Evolutionary conservation across 2,329 filamentous ascomycete species (phyloP).

Genomic region (Leptoxyphium fumago): DNA sequence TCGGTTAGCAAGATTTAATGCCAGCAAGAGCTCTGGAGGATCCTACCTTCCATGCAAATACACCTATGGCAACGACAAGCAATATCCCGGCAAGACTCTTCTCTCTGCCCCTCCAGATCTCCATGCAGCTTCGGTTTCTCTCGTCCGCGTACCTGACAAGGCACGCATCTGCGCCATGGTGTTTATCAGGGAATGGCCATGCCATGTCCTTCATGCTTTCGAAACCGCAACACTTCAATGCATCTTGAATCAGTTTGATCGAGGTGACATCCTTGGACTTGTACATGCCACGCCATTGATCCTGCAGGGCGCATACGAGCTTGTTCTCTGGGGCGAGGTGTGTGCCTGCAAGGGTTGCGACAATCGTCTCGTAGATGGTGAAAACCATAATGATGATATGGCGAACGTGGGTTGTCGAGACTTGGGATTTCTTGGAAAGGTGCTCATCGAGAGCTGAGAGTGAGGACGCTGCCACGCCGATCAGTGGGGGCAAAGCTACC

Average conservation of each 20-base stretch:
- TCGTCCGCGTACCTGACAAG: conserved; percentile 26
- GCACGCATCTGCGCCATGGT: conserved; percentile 27
- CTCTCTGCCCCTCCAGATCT: conserved; percentile 42
- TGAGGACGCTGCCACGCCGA: conserved; percentile 26
- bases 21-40: neutral
- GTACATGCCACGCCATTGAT: conserved; percentile 42
- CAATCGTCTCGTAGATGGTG: conserved; percentile 24
- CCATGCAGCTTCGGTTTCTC: conserved; percentile 34
- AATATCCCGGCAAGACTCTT: conserved; percentile 39
- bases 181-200: conserved; percentile 42
- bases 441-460: conserved; percentile 17
- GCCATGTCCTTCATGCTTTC: conserved; percentile 42
- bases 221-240: conserved; percentile 52
- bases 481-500: conserved; percentile 27
- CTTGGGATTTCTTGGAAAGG: conserved; percentile 8
- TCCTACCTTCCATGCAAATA: conserved; percentile 43
- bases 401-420: conserved; percentile 18
- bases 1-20: too few species aligned
- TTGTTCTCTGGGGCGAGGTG: conserved; percentile 24
- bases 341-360: conserved; percentile 32
- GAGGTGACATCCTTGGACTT: conserved; percentile 32
- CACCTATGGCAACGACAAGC: conserved; percentile 38
- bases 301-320: conserved; percentile 40
- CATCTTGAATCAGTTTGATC: conserved; percentile 49
- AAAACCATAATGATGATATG: conserved; percentile 24